These are phyloP conservation scores for Scheffersomyces coipomensis DNA, from an alignment of 805 yeast species.

Conservation along the genomic window DNA sequence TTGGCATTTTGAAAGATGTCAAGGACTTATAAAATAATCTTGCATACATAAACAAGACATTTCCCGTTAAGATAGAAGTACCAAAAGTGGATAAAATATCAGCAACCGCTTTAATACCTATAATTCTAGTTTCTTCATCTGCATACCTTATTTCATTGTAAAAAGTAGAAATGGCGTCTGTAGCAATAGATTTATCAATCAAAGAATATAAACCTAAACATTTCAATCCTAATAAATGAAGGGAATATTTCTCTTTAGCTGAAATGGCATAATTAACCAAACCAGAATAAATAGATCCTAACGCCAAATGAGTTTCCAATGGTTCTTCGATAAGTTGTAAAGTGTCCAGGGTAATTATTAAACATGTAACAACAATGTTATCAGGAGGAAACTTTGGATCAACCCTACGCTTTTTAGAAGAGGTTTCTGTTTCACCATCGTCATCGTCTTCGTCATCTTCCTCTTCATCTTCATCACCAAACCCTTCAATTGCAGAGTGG, in stretches of 20 bases:
- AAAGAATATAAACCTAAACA: slow-evolving; percentile 82
- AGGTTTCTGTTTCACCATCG: slow-evolving; percentile 17
- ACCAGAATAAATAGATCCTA: slow-evolving; percentile 71
- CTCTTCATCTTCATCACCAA: slow-evolving; percentile 18
- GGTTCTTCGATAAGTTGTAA: slow-evolving; percentile 67
- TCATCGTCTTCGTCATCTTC: slow-evolving; percentile 17
- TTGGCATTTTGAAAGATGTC: slow-evolving; percentile 54
- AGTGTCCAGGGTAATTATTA: slow-evolving; percentile 66
- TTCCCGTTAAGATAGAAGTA: slow-evolving; percentile 24
- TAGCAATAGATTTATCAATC: slow-evolving; percentile 60
- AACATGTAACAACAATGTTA: slow-evolving; percentile 57
- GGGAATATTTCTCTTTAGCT: slow-evolving; percentile 46
- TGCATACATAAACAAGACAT: slow-evolving; percentile 28
- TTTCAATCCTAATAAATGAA: slow-evolving; percentile 63
- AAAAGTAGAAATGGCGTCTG: slow-evolving; percentile 63
- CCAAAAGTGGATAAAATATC: slow-evolving; percentile 84
- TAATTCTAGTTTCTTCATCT: slow-evolving; percentile 57
- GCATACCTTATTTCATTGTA: slow-evolving; percentile 68
- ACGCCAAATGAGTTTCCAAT: slow-evolving; percentile 59
- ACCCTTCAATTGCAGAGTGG: slow-evolving; percentile 44
- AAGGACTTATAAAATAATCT: slow-evolving; percentile 67
- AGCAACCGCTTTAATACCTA: slow-evolving; percentile 67
- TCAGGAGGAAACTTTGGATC: slow-evolving; percentile 43
- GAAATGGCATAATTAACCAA: slow-evolving; percentile 73
- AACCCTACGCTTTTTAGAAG: slow-evolving; percentile 27